These are phyloP conservation scores for Puccinellia tenuiflora DNA, from an alignment of 176 grass and related monocot genomes.

Conservation along the genomic window DNA sequence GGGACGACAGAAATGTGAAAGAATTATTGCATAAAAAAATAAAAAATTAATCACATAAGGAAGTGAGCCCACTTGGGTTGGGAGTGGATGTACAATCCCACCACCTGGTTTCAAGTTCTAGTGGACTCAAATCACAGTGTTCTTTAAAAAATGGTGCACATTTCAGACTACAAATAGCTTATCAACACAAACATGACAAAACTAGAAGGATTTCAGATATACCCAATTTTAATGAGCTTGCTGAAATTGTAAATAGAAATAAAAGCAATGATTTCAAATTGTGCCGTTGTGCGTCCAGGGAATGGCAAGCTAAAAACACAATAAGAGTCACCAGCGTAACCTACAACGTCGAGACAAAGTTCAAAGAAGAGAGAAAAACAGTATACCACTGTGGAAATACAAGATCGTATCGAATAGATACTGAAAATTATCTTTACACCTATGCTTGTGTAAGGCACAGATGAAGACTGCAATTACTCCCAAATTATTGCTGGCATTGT, in stretches of 20 bases:
- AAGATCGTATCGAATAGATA: neutral
- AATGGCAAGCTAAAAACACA: neutral
- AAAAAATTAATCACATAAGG: neutral
- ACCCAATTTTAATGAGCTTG: neutral
- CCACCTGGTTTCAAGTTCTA: neutral
- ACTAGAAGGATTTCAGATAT: neutral
- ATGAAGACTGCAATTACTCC: neutral
- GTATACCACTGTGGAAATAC: neutral
- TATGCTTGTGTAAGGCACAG: neutral
- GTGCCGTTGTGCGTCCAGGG: neutral
- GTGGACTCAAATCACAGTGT: neutral
- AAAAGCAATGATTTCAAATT: neutral
- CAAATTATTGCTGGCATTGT: neutral
- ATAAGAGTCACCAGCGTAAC: neutral
- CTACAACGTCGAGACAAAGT: neutral
- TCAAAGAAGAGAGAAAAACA: neutral
- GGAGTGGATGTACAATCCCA: neutral
- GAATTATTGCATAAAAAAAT: neutral
- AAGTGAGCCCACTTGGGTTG: neutral
- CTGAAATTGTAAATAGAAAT: slow-evolving; percentile 6
- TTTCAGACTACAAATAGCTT: neutral
- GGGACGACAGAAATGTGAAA: neutral
- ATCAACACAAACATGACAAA: neutral
- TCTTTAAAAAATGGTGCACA: neutral
- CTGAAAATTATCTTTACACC: neutral